These are phyloP conservation scores for Solanum hybrid DNA, from an alignment of 305 asterid genomes.

Conservation along the genomic window DNA sequence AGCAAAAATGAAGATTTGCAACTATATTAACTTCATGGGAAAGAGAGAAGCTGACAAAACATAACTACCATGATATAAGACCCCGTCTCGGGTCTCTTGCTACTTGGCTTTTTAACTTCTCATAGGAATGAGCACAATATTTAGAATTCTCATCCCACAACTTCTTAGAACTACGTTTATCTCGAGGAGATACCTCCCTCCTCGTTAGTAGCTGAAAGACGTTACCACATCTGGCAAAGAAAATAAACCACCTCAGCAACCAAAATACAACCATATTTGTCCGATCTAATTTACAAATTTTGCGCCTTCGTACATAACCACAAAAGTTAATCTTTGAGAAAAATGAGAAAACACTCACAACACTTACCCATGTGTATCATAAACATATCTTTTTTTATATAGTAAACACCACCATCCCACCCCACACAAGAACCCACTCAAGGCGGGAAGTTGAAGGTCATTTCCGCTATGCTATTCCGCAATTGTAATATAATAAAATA, in stretches of 20 bases:
- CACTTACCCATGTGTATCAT: neutral
- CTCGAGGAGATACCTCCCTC: conserved; percentile 80
- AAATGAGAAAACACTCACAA: neutral
- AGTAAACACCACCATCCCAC: neutral
- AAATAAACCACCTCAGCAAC: neutral
- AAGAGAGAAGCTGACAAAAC: neutral
- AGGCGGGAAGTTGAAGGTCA: neutral
- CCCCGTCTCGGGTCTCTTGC: conserved; percentile 71
- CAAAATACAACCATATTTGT: neutral
- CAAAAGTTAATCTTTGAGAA: neutral
- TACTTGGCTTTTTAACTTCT: conserved; percentile 33
- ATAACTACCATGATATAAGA: conserved; percentile 74
- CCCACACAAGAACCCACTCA: neutral
- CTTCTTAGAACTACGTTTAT: conserved; percentile 55
- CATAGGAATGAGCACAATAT: conserved; percentile 27
- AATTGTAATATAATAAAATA: neutral
- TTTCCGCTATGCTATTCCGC: neutral
- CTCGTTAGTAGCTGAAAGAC: conserved; percentile 56
- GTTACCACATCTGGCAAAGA: conserved; percentile 42
- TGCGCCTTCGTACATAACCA: neutral
- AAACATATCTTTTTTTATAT: neutral
- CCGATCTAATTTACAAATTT: neutral
- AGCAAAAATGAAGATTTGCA: neutral
- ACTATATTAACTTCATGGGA: neutral
- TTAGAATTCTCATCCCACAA: conserved; percentile 56